Conservation (phyloP, 1,139 yeast species). For the Candida neerlandica region DNA sequence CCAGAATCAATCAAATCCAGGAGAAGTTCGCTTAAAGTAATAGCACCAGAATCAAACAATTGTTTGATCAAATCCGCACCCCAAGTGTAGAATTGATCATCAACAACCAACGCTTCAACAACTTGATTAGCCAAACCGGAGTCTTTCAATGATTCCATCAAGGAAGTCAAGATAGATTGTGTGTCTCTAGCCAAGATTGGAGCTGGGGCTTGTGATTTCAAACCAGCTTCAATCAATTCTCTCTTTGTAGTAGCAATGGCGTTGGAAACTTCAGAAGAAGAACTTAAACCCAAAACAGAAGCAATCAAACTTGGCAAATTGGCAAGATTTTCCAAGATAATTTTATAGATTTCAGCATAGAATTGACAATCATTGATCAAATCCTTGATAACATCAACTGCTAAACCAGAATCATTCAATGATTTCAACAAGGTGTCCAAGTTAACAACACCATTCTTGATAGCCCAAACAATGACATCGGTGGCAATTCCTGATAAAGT, state of each 20-base stretch:
- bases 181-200: constrained; percentile 18
- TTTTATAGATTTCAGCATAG: constrained; percentile 43
- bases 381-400: constrained; percentile 39
- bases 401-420: constrained; percentile 48
- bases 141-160: constrained; percentile 48
- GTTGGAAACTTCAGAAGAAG: constrained; percentile 8
- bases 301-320: constrained; percentile 34
- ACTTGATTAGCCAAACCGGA: constrained; percentile 49
- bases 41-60: constrained; percentile 34
- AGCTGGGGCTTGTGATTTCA: constrained; percentile 10
- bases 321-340: constrained; percentile 34
- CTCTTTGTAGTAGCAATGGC: constrained; percentile 13
- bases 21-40: constrained; percentile 31
- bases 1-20: constrained; percentile 40
- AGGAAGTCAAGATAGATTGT: constrained; percentile 31
- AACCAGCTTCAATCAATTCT: constrained; percentile 13
- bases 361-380: constrained; percentile 44
- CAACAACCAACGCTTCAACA: constrained; percentile 43
- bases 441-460: constrained; percentile 39
- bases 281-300: constrained; percentile 24
- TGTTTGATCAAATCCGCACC: constrained; percentile 44
- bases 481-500: constrained; percentile 34
- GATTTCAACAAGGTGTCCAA: constrained; percentile 43
- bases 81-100: constrained; percentile 39
- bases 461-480: constrained; percentile 29